Base-by-base conservation (phyloP, 2,329 filamentous ascomycete genomes). In the Fusarium keratoplasticum region DNA sequence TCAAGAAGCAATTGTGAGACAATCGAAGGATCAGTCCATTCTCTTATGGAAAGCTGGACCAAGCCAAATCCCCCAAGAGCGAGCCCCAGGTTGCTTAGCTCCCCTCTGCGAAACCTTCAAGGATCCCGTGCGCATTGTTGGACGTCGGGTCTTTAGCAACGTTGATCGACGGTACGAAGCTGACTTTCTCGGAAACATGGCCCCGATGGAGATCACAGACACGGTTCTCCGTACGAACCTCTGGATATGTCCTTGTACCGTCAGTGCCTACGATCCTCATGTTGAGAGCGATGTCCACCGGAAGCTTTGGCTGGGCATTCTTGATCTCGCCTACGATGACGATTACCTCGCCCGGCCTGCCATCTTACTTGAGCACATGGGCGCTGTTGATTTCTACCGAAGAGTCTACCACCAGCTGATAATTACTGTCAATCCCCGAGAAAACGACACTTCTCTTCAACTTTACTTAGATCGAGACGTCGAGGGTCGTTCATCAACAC, bases 21-120 rank as follows among this genome's bases (percentile, higher is more conserved):
- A 72, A 20, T 75, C 72, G 1, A 77, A 76, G 27, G 76, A 79
- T 7, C 77, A 76, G 16, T 78, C 76, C 5, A 61, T 78, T 16
- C 60, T 78, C 1, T 33, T 78, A 4, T 78, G 75, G 76, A 58
- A 69, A 14, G 42, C 54, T 7, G 9, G 20, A 2, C 47, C 69
- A 9, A 20, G 20, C 9, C 29, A 36, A 9, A 18, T 29, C 5
- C 52, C 62, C 5, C 54, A 44, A 5, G 64, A 52, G 6, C 64
- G 38, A 13, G 63, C 65, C 27, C 57, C 70, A 5, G 73, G 76
- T 1, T 78, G 75, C 52, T 54, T 78, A 14, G 69, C 76, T 8
- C 68, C 75, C 7, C 60, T 62, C 8, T 14, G 55, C 10, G 22
- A 31, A 1, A n/a, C 61, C 18, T 78, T 78, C 58, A 62, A 59